Conservation (phyloP, 768 basidiomycete genomes). For the Xerocomellus dryophilus region DNA sequence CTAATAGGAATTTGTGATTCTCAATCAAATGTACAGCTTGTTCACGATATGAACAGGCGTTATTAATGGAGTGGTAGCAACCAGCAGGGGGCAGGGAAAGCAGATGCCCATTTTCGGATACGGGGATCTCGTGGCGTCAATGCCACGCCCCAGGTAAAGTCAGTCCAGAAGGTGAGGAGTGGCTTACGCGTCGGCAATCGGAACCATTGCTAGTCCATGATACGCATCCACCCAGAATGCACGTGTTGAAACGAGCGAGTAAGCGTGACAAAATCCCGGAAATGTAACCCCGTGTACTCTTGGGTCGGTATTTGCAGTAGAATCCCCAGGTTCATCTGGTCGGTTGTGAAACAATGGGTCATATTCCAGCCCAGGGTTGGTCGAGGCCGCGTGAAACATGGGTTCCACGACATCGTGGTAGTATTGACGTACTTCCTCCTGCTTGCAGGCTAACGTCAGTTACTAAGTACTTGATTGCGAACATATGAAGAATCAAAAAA, state of each 20-base stretch:
- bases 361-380: conserved; percentile 2
- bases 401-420: conserved; percentile 29
- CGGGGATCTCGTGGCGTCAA: conserved; percentile 18
- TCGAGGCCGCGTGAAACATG: conserved; percentile 24
- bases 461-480: conserved; percentile 4
- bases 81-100: background rate
- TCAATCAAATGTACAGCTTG: conserved; percentile 12
- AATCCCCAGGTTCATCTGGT: background rate
- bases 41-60: conserved; percentile 17
- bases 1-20: conserved; percentile 17
- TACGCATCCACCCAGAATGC: conserved; percentile 82
- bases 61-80: conserved; percentile 11
- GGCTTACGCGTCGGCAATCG: conserved; percentile 78
- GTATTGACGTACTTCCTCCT: conserved; percentile 37
- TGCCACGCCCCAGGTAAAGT: conserved; percentile 7
- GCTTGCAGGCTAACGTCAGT: conserved; percentile 21
- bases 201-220: conserved; percentile 79
- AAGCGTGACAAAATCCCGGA: conserved; percentile 35
- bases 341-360: background rate
- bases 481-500: conserved; percentile 7
- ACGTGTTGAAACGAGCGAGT: conserved; percentile 71
- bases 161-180: background rate
- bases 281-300: conserved; percentile 20
- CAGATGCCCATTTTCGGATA: conserved; percentile 9
- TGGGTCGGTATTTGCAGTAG: background rate